Evolutionary conservation across 352 stramenopile genomes (phyloP).

Genomic region (Poterioochromonas sp.): DNA sequence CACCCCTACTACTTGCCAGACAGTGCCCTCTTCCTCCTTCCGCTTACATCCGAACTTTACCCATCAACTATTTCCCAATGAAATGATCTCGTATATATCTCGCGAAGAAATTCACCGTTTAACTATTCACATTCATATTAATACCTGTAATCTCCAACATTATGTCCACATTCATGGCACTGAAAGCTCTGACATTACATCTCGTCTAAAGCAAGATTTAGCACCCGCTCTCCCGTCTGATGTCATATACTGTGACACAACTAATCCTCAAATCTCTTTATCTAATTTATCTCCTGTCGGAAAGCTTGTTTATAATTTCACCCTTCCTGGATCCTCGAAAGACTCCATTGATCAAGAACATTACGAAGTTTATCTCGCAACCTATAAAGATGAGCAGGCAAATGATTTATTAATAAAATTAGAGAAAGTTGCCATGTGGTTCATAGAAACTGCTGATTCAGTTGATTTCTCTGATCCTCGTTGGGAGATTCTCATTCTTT

Average conservation of each 20-base stretch:
- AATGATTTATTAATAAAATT: neutral
- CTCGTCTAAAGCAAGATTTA: neutral
- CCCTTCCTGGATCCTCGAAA: too few species aligned
- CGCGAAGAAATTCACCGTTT: neutral
- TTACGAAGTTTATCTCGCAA: slow-evolving; percentile 5
- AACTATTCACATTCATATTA: neutral
- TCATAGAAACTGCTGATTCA: slow-evolving; percentile 14
- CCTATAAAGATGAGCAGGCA: neutral
- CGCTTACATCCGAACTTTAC: neutral
- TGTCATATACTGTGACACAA: neutral
- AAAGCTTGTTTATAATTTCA: neutral
- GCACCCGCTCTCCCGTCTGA: neutral
- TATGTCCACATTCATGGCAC: neutral
- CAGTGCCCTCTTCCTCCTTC: too few species aligned
- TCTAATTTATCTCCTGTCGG: neutral
- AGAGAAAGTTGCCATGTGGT: slow-evolving; percentile 20
- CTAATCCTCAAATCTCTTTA: neutral
- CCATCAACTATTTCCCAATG: neutral
- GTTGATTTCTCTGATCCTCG: slow-evolving; percentile 8
- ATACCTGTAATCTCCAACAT: neutral
- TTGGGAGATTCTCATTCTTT: slow-evolving; percentile 15
- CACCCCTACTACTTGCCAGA: too few species aligned
- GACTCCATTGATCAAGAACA: neutral
- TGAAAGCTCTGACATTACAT: neutral
- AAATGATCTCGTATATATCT: neutral